Base-by-base conservation (phyloP, 2,329 filamentous ascomycete species). In the Microcyclosporella mali region DNA sequence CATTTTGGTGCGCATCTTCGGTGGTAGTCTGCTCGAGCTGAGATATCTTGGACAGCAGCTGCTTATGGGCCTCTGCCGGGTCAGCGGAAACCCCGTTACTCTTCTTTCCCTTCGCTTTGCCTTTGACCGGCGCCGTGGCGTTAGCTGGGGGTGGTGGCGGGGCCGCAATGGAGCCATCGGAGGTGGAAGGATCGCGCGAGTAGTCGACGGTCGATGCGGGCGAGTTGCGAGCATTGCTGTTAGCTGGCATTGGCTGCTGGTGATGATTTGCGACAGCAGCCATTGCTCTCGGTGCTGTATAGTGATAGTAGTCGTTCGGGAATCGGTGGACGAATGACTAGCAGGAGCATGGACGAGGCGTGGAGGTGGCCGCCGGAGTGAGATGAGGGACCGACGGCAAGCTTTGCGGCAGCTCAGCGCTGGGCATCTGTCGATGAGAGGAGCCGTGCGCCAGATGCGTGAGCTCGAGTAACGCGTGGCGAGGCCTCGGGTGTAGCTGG, bases 11-110 rank as follows among this genome's bases (percentile, higher is more conserved):
- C 67, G 94, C 95, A 64, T 95, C 89, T 46, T 88, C 87, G 9
- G 88, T 88, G 37, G 85, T 86, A 73, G 95, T 89, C 50, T 88
- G 85, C 66, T 98, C 92, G 46, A 98, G 73, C 70, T 97, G 92
- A 16, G 88, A 90, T 62, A 98, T 95, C 62, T 94, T 88, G 49
- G 89, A 88, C 50, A 89, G 84, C 39, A 98, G 78, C 52, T 95
- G 77, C 67, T 95, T 94, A 49, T 88, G 88, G 35, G 89, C 88
- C 67, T 97, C 92, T 57, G 80, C 86, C 15, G 87, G 85, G 63
- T 95, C 89, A 57, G 81, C 87, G 19, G 87, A 84, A 63, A 94
- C 88, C 25, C 42, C 46, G 18, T 43, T 43, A 19, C 46, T 49
- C 38, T 61, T 60, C 46, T 61, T 61, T 36, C 78, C 73, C 70